These are phyloP conservation scores for Rhizopogon sp. DNA, from an alignment of 768 basidiomycete genomes.

Conservation along the genomic window DNA sequence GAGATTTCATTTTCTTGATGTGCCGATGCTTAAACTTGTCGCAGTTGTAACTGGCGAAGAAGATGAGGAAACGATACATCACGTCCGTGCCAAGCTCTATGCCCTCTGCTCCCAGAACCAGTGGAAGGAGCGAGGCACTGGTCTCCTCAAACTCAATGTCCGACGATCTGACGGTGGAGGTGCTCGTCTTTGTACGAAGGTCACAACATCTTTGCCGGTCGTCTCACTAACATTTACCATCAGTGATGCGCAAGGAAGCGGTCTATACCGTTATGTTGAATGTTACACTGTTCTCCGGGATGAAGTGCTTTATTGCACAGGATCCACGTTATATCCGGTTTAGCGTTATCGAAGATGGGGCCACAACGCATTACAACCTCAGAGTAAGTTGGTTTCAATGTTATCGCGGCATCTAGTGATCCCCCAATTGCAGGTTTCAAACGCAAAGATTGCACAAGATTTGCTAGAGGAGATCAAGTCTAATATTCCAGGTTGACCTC, in stretches of 20 bases:
- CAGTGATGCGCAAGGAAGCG: slow-evolving; percentile 86
- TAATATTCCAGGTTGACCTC: slow-evolving; percentile 32
- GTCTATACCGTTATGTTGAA: slow-evolving; percentile 73
- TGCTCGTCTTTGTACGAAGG: slow-evolving; percentile 58
- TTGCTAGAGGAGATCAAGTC: slow-evolving; percentile 51
- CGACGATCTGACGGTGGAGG: slow-evolving; percentile 56
- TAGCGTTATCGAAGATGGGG: slow-evolving; percentile 60
- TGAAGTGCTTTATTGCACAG: slow-evolving; percentile 67
- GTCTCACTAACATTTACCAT: slow-evolving; percentile 6
- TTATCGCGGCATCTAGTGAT: slow-evolving; percentile 2
- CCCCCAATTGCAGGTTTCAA: slow-evolving; percentile 44
- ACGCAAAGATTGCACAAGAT: slow-evolving; percentile 66
- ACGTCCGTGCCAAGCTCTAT: slow-evolving; percentile 75
- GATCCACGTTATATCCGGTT: slow-evolving; percentile 79
- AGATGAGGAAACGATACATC: slow-evolving; percentile 71
- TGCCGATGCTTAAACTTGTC: background rate
- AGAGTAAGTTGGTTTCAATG: slow-evolving; percentile 41
- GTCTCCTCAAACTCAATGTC: slow-evolving; percentile 67
- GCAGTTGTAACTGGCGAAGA: slow-evolving; percentile 77
- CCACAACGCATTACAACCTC: slow-evolving; percentile 68
- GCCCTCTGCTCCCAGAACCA: slow-evolving; percentile 48
- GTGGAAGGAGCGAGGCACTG: slow-evolving; percentile 80
- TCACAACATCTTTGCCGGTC: background rate
- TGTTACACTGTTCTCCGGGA: slow-evolving; percentile 71
- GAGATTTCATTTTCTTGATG: slow-evolving; percentile 11